phyloP scores from a whole-genome alignment of 116 monocot species.

The Zostera marina region DNA sequence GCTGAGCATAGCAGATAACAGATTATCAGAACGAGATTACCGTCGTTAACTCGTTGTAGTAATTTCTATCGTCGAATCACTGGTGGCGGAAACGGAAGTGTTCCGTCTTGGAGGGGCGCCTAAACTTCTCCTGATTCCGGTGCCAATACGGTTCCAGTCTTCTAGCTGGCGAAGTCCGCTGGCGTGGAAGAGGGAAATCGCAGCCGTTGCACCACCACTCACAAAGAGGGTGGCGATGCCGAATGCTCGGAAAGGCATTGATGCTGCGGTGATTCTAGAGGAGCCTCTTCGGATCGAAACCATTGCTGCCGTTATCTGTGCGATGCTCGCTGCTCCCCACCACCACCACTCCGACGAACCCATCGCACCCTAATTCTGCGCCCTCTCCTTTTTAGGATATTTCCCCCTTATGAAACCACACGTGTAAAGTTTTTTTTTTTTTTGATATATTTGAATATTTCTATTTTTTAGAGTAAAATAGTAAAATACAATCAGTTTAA shows the following conservation, averaged over 20 bases:
- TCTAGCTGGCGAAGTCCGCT: slow-evolving; percentile 31
- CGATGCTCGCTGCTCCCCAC: slow-evolving; percentile 70
- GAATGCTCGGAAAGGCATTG: slow-evolving; percentile 92
- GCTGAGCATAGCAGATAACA: too few relatives aligned
- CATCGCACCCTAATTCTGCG: slow-evolving; percentile 3
- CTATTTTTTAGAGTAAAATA: too few relatives aligned
- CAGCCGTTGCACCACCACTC: slow-evolving; percentile 54
- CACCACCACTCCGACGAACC: slow-evolving; percentile 20
- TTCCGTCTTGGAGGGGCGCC: slow-evolving; percentile 5
- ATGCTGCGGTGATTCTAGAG: slow-evolving; percentile 6
- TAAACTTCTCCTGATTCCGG: slow-evolving; percentile 7
- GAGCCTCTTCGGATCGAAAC: slow-evolving; percentile 16
- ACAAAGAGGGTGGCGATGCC: slow-evolving; percentile 62
- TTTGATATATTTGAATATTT: too few relatives aligned
- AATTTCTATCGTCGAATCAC: not conserved
- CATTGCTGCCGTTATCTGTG: slow-evolving; percentile 42
- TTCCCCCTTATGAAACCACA: too few relatives aligned
- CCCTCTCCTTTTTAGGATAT: not conserved
- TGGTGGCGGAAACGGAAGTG: not conserved
- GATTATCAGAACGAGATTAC: too few relatives aligned
- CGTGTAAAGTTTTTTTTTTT: too few relatives aligned
- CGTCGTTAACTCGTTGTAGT: too few relatives aligned
- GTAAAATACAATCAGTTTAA: too few relatives aligned
- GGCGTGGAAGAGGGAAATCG: slow-evolving; percentile 24
- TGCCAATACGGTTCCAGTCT: slow-evolving; percentile 13